phyloP scores from a whole-genome alignment of 116 monocot genomes.

The Papilionanthe hybrid region DNA sequence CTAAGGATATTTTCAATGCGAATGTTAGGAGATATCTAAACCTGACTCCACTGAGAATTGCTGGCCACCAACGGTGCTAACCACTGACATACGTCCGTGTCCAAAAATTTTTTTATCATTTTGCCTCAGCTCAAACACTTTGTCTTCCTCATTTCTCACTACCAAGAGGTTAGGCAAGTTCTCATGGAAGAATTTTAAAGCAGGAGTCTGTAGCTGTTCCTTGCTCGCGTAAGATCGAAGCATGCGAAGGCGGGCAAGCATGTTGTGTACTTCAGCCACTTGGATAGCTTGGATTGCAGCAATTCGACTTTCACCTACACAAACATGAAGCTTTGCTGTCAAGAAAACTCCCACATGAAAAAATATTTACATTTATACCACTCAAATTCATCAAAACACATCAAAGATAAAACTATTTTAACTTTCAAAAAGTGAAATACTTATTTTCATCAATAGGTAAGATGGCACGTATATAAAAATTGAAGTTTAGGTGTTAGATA shows the following conservation, averaged over 20 bases:
- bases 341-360: not conserved
- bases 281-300: conserved; percentile 62
- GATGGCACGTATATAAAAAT: no score
- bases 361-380: not conserved
- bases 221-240: conserved; percentile 55
- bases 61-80: conserved; percentile 9
- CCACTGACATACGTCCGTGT: conserved; percentile 24
- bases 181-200: conserved; percentile 57
- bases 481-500: no score
- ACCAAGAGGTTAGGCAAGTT: conserved; percentile 56
- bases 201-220: conserved; percentile 49
- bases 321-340: not conserved
- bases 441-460: no score
- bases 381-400: no score
- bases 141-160: conserved; percentile 40
- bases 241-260: conserved; percentile 48
- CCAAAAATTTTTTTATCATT: conserved; percentile 14
- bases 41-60: conserved; percentile 54
- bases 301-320: conserved; percentile 51
- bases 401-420: no score
- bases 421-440: no score
- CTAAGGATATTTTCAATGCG: not conserved
- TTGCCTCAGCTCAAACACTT: conserved; percentile 45
- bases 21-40: conserved; percentile 3
- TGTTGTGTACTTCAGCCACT: conserved; percentile 50